These are phyloP conservation scores for Rhodomyrtus tomentosa DNA, from an alignment of 345 rosid genomes.

Conservation along the genomic window DNA sequence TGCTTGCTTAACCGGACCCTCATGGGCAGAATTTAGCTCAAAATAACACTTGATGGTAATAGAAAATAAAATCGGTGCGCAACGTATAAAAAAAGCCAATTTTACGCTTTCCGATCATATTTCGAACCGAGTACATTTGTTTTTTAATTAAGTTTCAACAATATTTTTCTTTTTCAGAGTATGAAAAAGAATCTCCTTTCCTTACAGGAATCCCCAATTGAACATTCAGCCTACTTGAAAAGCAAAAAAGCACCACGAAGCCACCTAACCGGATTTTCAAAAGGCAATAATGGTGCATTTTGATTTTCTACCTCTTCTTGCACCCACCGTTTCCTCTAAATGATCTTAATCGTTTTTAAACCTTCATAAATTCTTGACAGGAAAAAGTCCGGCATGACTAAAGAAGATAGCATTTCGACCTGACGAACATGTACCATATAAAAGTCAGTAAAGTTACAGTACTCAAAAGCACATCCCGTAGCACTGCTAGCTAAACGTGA, in stretches of 20 bases:
- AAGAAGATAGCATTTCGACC: neutral
- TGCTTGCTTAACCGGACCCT: neutral
- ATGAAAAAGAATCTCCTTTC: too few species aligned
- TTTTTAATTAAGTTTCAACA: neutral
- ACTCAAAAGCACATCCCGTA: neutral
- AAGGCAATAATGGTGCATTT: neutral
- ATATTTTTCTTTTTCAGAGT: neutral
- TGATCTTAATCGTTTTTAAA: neutral
- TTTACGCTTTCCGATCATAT: neutral
- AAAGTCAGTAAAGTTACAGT: neutral
- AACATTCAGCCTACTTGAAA: neutral
- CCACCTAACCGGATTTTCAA: neutral
- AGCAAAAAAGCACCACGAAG: neutral
- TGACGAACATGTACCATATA: neutral
- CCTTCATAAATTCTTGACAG: neutral
- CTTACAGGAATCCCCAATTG: neutral
- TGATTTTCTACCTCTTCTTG: neutral
- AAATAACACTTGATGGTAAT: neutral
- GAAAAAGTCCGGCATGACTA: neutral
- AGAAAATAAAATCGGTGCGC: neutral
- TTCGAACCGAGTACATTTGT: neutral
- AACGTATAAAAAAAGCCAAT: neutral
- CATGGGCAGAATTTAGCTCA: neutral
- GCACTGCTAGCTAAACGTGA: neutral
- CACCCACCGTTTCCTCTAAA: neutral